Base-by-base conservation (phyloP, 2,329 filamentous ascomycete species). In the Stagonosporopsis cucurbitacearum region DNA sequence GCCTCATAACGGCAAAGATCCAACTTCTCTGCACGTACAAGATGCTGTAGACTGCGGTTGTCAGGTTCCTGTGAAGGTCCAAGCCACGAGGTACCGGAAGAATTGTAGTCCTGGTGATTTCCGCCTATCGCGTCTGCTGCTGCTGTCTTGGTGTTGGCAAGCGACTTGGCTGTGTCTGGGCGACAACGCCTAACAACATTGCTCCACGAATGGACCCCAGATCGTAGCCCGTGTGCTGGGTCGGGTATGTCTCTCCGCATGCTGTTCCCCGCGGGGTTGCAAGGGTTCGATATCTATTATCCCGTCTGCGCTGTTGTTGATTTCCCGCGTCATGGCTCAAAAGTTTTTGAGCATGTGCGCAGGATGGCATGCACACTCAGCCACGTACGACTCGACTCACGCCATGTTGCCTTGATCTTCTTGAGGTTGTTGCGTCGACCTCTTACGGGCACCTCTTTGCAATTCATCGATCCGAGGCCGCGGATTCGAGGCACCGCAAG, bases 201-300 rank as follows among this genome's bases (percentile, higher is more conserved):
- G 53, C 53, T 56, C 53, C 53, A 56, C 53, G 53, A 56, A 56
- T 56, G 40, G 53, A 46, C 53, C 48, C 53, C 53, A 51, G 53
- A 48, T 51, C 26, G 32, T 48, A 40, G 30, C 32, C 42, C 47
- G 42, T 50, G 42, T 50, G 20, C 33, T 47, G 30, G 30, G 32
- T 47, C 36, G 25, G 23, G 20, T 50, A 6, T 42, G 19, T 25
- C 4, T 55, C 42, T 36, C 53, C 47, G 36, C 41, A n/a, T 40
- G 46, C 17, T 36, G 8, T 42, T 42, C 41, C 47, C 47, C 47
- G 53, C 53, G 42, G 42, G 42, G 47, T 50, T 19, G 47, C 42
- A 50, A 47, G 42, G 36, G 28, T 43, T 33, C 20, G 33, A 25
- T n/a, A 32, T 15, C 19, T 26, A 32, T 51, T 50, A 32, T 40